A percentile compares a stretch with the other conserved stretches of the same genome.
These are phyloP conservation scores for Metahyphopichia silvanorum DNA, from an alignment of 805 yeast species.

Conservation along the genomic window DNA sequence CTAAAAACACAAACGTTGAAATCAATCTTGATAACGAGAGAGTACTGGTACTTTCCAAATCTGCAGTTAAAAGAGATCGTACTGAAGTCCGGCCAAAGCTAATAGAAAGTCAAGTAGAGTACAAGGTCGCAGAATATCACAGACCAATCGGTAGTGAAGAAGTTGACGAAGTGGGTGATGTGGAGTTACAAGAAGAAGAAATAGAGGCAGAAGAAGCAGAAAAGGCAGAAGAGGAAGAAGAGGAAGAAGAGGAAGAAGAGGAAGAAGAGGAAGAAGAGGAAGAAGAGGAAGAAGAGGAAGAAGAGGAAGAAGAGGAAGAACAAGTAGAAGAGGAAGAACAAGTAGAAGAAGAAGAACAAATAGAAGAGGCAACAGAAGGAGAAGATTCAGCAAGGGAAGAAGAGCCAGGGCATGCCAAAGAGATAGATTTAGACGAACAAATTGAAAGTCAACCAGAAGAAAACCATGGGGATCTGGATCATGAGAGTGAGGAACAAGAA, in stretches of 20 bases:
- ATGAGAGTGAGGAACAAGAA: no score
- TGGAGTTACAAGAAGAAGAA: slow-evolving; percentile 1
- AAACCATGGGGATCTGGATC: no score
- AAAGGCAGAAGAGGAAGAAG: not conserved
- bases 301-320: slow-evolving; percentile 9
- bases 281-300: slow-evolving; percentile 2
- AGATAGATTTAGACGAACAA: slow-evolving; percentile 4
- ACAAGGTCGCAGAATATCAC: not conserved
- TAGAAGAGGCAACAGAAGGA: slow-evolving; percentile 3
- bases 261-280: slow-evolving; percentile 2
- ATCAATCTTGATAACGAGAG: slow-evolving; percentile 26
- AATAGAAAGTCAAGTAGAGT: not conserved
- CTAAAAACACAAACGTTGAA: slow-evolving; percentile 23
- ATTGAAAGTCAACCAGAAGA: no score
- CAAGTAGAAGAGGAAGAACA: slow-evolving; percentile 17
- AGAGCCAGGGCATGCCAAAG: not conserved
- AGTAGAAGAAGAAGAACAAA: slow-evolving; percentile 4
- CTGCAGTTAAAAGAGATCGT: no score
- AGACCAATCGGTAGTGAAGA: not conserved
- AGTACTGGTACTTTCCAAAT: slow-evolving; percentile 4
- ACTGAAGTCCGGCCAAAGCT: no score
- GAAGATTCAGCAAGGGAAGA: not conserved
- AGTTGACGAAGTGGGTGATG: slow-evolving; percentile 1
- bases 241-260: slow-evolving; percentile 4
- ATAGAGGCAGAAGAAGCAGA: slow-evolving; percentile 2